These are phyloP conservation scores for Cnidoscolus chayamansa DNA, from an alignment of 441 rosid species.

Conservation along the genomic window DNA sequence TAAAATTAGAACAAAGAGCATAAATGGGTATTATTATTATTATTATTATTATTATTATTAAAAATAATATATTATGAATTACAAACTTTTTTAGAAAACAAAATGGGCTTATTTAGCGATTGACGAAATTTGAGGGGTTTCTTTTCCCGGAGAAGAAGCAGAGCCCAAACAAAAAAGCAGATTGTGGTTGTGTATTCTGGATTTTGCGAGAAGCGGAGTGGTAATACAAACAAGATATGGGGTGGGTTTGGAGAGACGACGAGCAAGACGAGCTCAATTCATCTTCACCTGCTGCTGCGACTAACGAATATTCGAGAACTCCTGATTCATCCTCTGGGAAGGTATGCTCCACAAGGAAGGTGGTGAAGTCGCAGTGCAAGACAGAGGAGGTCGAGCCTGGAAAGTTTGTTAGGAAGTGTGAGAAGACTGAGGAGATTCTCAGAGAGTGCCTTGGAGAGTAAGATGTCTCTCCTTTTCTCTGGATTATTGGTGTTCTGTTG, in stretches of 20 bases:
- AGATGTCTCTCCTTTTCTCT: slow-evolving; percentile 7
- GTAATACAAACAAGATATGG: slow-evolving; percentile 34
- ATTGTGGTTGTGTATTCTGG: neutral
- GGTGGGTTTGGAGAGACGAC: slow-evolving; percentile 81
- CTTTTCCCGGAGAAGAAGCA: neutral
- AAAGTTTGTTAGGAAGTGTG: slow-evolving; percentile 73
- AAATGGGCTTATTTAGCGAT: too few species aligned
- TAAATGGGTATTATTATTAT: too few species aligned
- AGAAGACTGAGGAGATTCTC: slow-evolving; percentile 68
- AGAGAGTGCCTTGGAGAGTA: slow-evolving; percentile 71
- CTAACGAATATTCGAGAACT: slow-evolving; percentile 13
- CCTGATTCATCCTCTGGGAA: slow-evolving; percentile 14
- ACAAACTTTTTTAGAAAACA: too few species aligned
- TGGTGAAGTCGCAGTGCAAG: slow-evolving; percentile 57
- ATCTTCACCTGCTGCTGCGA: slow-evolving; percentile 17
- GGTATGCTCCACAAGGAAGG: slow-evolving; percentile 54
- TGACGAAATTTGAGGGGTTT: too few species aligned
- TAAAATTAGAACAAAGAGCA: too few species aligned
- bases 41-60: too few species aligned
- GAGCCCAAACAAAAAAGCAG: neutral
- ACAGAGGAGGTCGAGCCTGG: slow-evolving; percentile 91
- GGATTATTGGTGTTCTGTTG: neutral
- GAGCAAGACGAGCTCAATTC: slow-evolving; percentile 25
- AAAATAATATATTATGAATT: too few species aligned
- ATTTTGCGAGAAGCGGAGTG: neutral